These are phyloP conservation scores for Vinca minor DNA, from an alignment of 257 asterid genomes.

Conservation along the genomic window DNA sequence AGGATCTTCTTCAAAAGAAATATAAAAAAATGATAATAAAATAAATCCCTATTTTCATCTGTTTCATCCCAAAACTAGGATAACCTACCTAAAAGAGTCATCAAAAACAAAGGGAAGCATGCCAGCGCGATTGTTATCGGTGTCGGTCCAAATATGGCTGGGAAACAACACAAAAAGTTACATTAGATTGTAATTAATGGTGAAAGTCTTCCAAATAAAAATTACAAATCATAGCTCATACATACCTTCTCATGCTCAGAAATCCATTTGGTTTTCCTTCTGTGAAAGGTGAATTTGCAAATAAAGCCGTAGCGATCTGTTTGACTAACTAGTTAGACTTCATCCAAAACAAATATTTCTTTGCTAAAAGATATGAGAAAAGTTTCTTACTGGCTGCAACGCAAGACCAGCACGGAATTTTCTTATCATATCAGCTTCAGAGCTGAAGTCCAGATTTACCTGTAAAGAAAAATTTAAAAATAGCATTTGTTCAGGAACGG, in stretches of 20 bases:
- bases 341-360: constrained; percentile 13
- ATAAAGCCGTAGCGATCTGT: constrained; percentile 97
- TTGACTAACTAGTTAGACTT: constrained; percentile 28
- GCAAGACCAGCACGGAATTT: constrained; percentile 95
- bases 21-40: too few relatives aligned
- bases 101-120: constrained; percentile 99
- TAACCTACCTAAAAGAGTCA: constrained; percentile 85
- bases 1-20: too few relatives aligned
- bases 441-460: constrained; percentile 92
- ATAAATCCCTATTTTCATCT: too few relatives aligned
- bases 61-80: neutral
- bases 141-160: constrained; percentile 99
- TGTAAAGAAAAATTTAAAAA: constrained; percentile 24
- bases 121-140: constrained; percentile 87
- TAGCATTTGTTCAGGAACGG: neutral
- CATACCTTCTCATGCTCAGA: constrained; percentile 96
- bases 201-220: constrained; percentile 11
- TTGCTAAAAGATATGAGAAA: constrained; percentile 11
- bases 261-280: constrained; percentile 93
- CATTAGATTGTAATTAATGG: constrained; percentile 11
- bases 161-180: constrained; percentile 17
- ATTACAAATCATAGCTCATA: constrained; percentile 10
- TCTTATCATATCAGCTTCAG: constrained; percentile 94
- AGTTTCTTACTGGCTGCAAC: constrained; percentile 78
- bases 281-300: constrained; percentile 95